Base-by-base conservation (phyloP, 2,329 filamentous ascomycete species). In the Talaromyces sp. region DNA sequence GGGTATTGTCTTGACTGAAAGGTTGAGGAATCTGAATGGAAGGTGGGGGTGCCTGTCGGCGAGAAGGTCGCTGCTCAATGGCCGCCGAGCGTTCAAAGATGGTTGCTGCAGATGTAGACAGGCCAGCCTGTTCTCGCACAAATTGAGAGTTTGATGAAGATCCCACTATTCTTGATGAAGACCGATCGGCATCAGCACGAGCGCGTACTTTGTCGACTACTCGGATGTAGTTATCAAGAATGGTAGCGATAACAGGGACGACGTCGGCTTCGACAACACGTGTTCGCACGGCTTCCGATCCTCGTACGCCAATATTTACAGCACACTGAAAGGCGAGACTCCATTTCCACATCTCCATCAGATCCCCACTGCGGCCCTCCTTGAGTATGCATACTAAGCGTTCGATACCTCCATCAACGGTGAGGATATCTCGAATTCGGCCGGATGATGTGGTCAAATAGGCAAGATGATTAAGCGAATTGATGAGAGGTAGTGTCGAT, bases 291-390 rank as follows among this genome's bases (percentile, higher is more conserved):
- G 88, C 89, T 81, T 99, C 95, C 13, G 95, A 97, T 67, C 95
- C 95, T 71, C 95, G 88, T 67, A 99, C 94, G 65, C 95, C 95
- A 75, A 99, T 98, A 79, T 99, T 99, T 76, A 99, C 95, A 69
- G 98, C 93, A 78, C 95, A 99, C 80, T 98, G 95, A 78, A 99
- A 99, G 62, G 95, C 95, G 68, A 99, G 85, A 75, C 97, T 99
- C 95, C 95, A 99, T 81, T 98, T 98, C 95, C 95, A 99, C 91
- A 97, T 97, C 78, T 97, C 94, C 94, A 98, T 97, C 89, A 97
- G 90, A 77, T 99, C 94, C 80, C 93, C 96, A 81, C 92, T 97
- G 76, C 95, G 87, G 69, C 95, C 95, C 80, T 97, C 92, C 80
- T 99, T 99, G 78, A 99, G 87, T 75, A 99, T 97, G 85, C 93